Percentiles rank a stretch among this genome's conserved stretches.
Evolutionary conservation across 768 basidiomycete species (phyloP).

Genomic region (Mycena venus): DNA sequence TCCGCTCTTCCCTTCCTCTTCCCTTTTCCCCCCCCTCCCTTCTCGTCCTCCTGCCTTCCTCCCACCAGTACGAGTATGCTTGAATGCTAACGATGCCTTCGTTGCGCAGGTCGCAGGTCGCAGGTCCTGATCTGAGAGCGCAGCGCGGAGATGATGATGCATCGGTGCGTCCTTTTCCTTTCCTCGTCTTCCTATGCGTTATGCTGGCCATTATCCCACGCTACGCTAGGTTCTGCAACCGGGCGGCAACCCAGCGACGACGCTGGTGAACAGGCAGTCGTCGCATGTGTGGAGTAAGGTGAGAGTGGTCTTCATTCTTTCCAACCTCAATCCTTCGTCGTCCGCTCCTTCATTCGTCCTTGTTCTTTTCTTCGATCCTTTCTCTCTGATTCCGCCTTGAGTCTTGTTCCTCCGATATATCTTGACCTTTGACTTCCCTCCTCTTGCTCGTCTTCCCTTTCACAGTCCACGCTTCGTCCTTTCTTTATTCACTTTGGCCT

Average conservation of each 20-base stretch:
- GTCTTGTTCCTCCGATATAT: slow-evolving; percentile 5
- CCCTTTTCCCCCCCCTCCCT: not conserved
- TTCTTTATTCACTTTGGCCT: slow-evolving; percentile 5
- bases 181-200: not conserved
- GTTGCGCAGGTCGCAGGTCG: too few relatives aligned
- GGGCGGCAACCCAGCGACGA: slow-evolving; percentile 87
- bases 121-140: too few relatives aligned
- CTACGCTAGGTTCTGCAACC: not conserved
- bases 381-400: too few relatives aligned
- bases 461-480: not conserved
- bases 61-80: not conserved
- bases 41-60: not conserved
- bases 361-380: too few relatives aligned
- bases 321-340: too few relatives aligned
- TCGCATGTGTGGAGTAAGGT: too few relatives aligned
- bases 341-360: too few relatives aligned
- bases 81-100: not conserved
- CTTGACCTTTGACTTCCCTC: not conserved
- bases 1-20: not conserved
- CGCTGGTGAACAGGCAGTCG: slow-evolving; percentile 90
- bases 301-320: too few relatives aligned
- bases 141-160: not conserved
- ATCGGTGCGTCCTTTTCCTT: not conserved
- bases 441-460: slow-evolving; percentile 9
- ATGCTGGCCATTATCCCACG: not conserved